Base-by-base conservation (phyloP, 495 filamentous ascomycete genomes). In the Entonaema liquescens region DNA sequence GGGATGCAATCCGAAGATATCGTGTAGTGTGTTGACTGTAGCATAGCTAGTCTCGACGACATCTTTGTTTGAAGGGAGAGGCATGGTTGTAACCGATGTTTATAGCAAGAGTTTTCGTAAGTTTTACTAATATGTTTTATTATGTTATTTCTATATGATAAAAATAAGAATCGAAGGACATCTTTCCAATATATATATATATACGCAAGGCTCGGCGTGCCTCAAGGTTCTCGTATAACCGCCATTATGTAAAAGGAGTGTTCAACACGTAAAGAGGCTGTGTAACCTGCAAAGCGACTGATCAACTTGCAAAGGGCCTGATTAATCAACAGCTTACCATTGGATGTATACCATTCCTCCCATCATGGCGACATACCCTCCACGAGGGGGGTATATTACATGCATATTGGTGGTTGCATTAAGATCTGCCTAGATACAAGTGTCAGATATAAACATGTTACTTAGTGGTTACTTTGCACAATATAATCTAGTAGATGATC, bases 1-100 rank as follows among this genome's bases (percentile, higher is more conserved):
- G 3, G 81, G 74, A 59, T 80, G 83, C n/a, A 68, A 69, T 12
- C 82, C 84, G 61, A 81, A 85, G 31, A 82, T 77, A 1, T 33
- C 75, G 19, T 83, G 76, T 26, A 87, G 62, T 15, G 73, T 69
- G 26, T 55, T 68, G 7, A 85, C 75, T 26, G 85, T 68, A 11
- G 76, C 79, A 26, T 73, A 66, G 47, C 73, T 77, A 9, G 83
- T 85, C 68, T 85, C 70, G 19, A 84, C 69, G 28, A 81, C 65
- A 40, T 78, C 62, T 29, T 76, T 61, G 68, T 83, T 79, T n/a
- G 65, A 62, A n/a, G 82, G 79, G 53, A 83, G 78, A 79, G 82
- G 82, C 82, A 83, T 83, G 9, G 23, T 7, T 62, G 6, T 11
- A n/a, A 40, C 4, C 23, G n/a, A 5, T 5, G 31, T 0, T 57